A percentile compares a stretch with the other conserved stretches of the same genome.
These are phyloP conservation scores for Rhododendron vialii DNA, from an alignment of 148 eudicot genomes.

Conservation along the genomic window DNA sequence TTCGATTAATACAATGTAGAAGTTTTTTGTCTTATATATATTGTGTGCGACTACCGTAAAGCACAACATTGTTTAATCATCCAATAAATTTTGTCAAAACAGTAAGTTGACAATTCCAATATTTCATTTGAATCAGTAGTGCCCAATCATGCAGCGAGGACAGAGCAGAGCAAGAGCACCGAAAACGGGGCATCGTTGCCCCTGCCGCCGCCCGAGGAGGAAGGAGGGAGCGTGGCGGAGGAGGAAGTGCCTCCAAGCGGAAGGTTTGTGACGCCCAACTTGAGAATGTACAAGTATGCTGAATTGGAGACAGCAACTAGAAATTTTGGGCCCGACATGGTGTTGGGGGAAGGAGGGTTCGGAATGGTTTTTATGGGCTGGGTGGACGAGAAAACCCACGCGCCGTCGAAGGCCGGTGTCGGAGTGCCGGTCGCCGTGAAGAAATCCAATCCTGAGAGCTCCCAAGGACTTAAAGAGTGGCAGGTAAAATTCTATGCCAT, in stretches of 20 bases:
- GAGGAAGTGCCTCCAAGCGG: constrained; percentile 25
- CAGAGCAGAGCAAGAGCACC: too few species aligned
- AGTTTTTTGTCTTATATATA: too few species aligned
- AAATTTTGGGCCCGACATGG: constrained; percentile 56
- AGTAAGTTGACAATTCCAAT: not conserved
- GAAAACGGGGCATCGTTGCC: not conserved
- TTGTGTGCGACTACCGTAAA: too few species aligned
- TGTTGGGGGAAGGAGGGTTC: constrained; percentile 84
- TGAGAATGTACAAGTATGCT: constrained; percentile 37
- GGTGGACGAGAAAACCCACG: constrained; percentile 55
- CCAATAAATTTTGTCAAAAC: not conserved
- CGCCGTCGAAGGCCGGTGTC: constrained; percentile 60
- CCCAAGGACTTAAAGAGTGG: constrained; percentile 82
- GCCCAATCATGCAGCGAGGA: too few species aligned
- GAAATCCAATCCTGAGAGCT: constrained; percentile 63
- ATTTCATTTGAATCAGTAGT: not conserved
- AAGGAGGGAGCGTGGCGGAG: not conserved
- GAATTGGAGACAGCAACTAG: constrained; percentile 58
- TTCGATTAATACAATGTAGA: too few species aligned
- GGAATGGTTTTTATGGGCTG: constrained; percentile 85
- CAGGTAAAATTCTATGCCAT: constrained; percentile 35
- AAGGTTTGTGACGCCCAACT: constrained; percentile 39
- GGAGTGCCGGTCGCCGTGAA: constrained; percentile 81
- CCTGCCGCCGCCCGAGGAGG: not conserved
- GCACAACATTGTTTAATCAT: too few species aligned